A percentile compares a stretch with the other conserved stretches of the same genome.
phyloP scores from a whole-genome alignment of 2,329 filamentous ascomycete genomes.

The Samsoniella hepiali region DNA sequence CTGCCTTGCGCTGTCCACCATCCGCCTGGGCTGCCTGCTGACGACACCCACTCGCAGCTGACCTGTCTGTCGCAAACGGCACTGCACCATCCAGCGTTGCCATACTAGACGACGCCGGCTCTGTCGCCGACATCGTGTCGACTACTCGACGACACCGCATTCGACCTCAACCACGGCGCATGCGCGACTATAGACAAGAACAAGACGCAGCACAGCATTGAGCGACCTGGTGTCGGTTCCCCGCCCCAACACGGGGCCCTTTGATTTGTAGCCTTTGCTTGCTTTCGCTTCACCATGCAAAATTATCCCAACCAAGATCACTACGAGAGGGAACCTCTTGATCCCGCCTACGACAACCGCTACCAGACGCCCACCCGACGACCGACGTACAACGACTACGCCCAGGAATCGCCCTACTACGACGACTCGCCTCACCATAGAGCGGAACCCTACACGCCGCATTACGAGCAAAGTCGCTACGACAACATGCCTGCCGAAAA shows the following conservation, averaged over 20 bases:
- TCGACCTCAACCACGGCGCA: not conserved
- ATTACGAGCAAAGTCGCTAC: constrained; percentile 14
- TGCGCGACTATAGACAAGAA: not conserved
- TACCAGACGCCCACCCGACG: constrained; percentile 17
- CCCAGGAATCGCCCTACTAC: constrained; percentile 27
- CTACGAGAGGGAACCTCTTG: constrained; percentile 37
- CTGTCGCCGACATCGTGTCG: not conserved
- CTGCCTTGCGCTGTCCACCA: not conserved
- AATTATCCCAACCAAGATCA: constrained; percentile 31
- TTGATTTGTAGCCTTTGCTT: not conserved
- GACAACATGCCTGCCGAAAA: constrained; percentile 4
- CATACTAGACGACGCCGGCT: not conserved
- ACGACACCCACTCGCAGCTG: not conserved
- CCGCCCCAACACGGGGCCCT: not conserved
- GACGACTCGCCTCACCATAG: constrained; percentile 23
- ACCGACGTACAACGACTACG: constrained; percentile 8
- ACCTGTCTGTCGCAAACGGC: not conserved
- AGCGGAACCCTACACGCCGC: constrained; percentile 2
- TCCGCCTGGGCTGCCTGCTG: not conserved
- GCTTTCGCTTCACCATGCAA: constrained; percentile 28
- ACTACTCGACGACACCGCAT: not conserved
- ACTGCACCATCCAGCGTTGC: not conserved
- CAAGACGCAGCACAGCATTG: not conserved
- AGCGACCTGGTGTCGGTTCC: not conserved
- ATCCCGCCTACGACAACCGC: constrained; percentile 22